Evolutionary conservation across 495 filamentous ascomycete species (phyloP), one percentile per base, ranked within the genome.

Genomic region (Clohesyomyces aquaticus): DNA sequence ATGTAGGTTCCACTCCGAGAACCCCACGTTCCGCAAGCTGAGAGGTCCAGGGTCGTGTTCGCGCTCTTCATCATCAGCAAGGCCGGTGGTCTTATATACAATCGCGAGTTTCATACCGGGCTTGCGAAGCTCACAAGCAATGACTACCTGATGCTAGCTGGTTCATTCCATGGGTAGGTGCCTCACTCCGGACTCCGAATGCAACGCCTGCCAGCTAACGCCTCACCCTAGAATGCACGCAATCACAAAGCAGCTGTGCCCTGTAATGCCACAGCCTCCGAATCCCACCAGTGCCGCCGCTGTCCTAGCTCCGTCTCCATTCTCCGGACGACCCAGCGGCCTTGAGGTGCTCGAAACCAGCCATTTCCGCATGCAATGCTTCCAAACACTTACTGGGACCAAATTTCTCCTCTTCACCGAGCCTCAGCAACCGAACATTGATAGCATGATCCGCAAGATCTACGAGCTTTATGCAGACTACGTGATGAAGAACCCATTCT

Each of bases 401-500:
- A 98, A 98, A 76, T 97, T 98, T 73, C 79, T 98, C 54, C 79
- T 98, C 19, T 96, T 98, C 71, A 96, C 95, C 41, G 93, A 96
- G 73, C 93, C 92, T 23, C 82, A 88, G 61, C 93, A 96, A 76
- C 84, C 87, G 55, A 95, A 94, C 74, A 85, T 95, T 25, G 94
- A 97, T 68, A 78, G 82, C 9, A 85, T 93, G 41, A 85, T 94
- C 69, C 81, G 83, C 68, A 88, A 85, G 73, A 85, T 97, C 52
- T 98, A 98, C 76, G 94, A 98, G 75, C 77, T 98, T 52, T 98
- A 97, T 77, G 84, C 90, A 29, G 95, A 98, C 77, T 97, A 89
- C 76, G 94, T 98, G 69, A 96, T 96, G 91, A 98, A 98, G 81
- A 98, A 98, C 76, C 95, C 95, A 10, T 98, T 98, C 72, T 98